Percentiles rank a stretch among this genome's conserved stretches.
Evolutionary conservation across 2,329 filamentous ascomycete species (phyloP).

Genomic region (Diaporthe ampelina): DNA sequence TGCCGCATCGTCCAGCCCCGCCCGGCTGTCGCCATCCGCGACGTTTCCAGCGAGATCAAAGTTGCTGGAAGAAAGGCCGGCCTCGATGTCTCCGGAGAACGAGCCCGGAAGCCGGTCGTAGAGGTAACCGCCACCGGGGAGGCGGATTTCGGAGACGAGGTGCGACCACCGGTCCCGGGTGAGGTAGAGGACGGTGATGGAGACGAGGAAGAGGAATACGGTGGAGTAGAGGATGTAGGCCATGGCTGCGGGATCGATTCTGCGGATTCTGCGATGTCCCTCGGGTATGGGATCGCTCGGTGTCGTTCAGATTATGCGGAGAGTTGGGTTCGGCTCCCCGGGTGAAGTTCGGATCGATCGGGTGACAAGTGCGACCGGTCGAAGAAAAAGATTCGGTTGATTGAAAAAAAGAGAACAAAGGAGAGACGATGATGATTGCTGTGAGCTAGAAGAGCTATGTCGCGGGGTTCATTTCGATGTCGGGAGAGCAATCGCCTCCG

Average conservation of each 20-base stretch:
- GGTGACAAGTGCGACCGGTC: conserved; percentile 10
- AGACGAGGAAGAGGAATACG: conserved; percentile 78
- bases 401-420: conserved; percentile 33
- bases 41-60: conserved; percentile 90
- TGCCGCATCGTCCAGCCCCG: conserved; percentile 83
- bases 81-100: conserved; percentile 89
- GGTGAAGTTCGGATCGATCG: conserved; percentile 28
- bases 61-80: conserved; percentile 83
- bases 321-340: conserved; percentile 18
- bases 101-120: conserved; percentile 83
- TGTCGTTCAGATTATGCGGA: background rate
- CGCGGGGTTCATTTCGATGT: conserved; percentile 30
- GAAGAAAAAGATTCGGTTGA: conserved; percentile 6
- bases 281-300: background rate
- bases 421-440: conserved; percentile 4
- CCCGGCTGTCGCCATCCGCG: conserved; percentile 80
- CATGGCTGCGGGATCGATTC: conserved; percentile 65
- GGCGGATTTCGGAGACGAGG: conserved; percentile 64
- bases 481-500: conserved; percentile 28
- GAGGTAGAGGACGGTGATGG: conserved; percentile 83
- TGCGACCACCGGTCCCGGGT: conserved; percentile 84
- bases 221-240: conserved; percentile 84
- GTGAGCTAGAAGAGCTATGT: conserved; percentile 12
- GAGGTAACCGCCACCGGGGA: conserved; percentile 70
- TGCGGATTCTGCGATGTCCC: background rate